phyloP scores from a whole-genome alignment of 352 stramenopile genomes.

The Phytophthora syringae region DNA sequence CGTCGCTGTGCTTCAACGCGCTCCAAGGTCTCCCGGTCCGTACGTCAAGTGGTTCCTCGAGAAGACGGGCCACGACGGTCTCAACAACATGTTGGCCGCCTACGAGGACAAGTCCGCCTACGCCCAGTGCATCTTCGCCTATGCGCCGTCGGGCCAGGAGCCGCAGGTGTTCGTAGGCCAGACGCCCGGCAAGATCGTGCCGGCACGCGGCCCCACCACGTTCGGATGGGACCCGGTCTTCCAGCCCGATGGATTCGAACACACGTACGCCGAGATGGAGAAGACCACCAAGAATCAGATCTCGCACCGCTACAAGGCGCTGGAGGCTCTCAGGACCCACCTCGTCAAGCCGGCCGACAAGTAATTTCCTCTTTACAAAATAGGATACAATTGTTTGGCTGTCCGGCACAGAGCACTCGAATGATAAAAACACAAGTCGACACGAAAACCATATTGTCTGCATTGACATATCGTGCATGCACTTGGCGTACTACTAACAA shows the following conservation, averaged over 20 bases:
- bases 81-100: conserved; percentile 94
- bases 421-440: conserved; percentile 7
- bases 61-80: conserved; percentile 92
- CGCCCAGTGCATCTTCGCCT: conserved; percentile 97
- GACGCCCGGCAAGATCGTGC: conserved; percentile 94
- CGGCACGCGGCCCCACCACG: conserved; percentile 78
- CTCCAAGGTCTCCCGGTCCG: conserved; percentile 94
- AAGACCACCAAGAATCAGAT: conserved; percentile 92
- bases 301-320: conserved; percentile 88
- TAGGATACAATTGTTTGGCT: not conserved
- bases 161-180: conserved; percentile 94
- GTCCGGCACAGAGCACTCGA: conserved; percentile 8
- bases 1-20: conserved; percentile 97
- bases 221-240: conserved; percentile 95
- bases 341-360: conserved; percentile 35
- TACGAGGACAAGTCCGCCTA: conserved; percentile 97
- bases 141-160: conserved; percentile 75
- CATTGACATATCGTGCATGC: not conserved
- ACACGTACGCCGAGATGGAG: conserved; percentile 93
- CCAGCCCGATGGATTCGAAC: conserved; percentile 79
- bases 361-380: conserved; percentile 18
- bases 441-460: not conserved
- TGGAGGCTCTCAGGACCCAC: conserved; percentile 68
- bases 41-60: conserved; percentile 99
- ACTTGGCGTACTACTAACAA: no score